Evolutionary conservation across 192 early-diverging fungal species (phyloP), one percentile per base, ranked within the genome.

Genomic region (Cladochytrium replicatum): DNA sequence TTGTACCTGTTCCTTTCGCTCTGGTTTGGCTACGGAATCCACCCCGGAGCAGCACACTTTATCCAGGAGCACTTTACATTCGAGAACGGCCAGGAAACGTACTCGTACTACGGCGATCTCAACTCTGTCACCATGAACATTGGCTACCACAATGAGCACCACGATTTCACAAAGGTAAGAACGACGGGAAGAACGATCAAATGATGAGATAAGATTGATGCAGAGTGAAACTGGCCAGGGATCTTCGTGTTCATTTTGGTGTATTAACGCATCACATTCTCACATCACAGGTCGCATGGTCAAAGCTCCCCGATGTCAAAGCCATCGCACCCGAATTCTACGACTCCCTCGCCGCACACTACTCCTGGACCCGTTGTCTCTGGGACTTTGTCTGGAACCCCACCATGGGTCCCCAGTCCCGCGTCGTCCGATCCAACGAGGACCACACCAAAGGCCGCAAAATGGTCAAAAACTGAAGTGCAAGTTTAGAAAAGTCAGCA

Each of bases 61-160:
- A 82, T 97, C 56, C 88, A 90, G 68, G 93, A 97, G 73, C 93
- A 97, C 68, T 97, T 89, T 62, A 90, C 88, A 1, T 92, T 91
- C 75, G 81, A 81, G 37, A 81, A 89, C 52, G 91, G 88, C 6
- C 84, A 89, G 58, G 91, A 97, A 58, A 97, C 91, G 1, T 97
- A 97, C 71, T 90, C 87, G 52, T 97, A 97, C 83, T 97, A 97
- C 51, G 91, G 91, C 22, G 68, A 73, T 44, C 67, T 89, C 38
- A 97, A 97, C 76, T 61, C 64, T 38, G 72, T 87, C 31, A 87
- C 84, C 61, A 81, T 91, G 71, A 97, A 97, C 79, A 87, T 94
- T 54, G 93, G 93, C 31, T 91, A 88, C 65, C 93, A 97, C 71
- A 94, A 90, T 63, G 93, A 97, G 74, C 93, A 97, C 78, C 91